Evolutionary conservation across 129 eudicot species (phyloP).

Genomic region (Mikania micrantha): DNA sequence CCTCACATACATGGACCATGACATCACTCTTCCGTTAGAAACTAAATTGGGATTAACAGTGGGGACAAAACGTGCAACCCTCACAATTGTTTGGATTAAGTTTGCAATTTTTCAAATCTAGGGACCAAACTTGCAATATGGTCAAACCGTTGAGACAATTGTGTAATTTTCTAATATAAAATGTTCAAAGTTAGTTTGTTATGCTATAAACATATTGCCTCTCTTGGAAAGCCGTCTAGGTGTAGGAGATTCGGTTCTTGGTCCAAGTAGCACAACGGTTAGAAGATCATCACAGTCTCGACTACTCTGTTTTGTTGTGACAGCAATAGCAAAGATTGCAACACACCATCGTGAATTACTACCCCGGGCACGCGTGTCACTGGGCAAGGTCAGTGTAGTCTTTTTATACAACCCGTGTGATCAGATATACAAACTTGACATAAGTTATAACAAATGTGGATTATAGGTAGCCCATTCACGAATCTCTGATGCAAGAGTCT

Average conservation of each 20-base stretch:
- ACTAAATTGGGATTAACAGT: too few relatives aligned
- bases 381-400: constrained; percentile 63
- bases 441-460: neutral
- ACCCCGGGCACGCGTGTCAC: constrained; percentile 89
- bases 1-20: too few relatives aligned
- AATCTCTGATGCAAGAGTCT: constrained; percentile 79
- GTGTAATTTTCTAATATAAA: too few relatives aligned
- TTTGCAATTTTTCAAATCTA: too few relatives aligned
- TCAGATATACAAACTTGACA: neutral
- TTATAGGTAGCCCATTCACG: constrained; percentile 93
- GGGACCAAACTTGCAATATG: too few relatives aligned
- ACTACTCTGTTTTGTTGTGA: constrained; percentile 93
- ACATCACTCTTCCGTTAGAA: too few relatives aligned
- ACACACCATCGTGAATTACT: constrained; percentile 83
- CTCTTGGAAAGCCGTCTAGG: constrained; percentile 64
- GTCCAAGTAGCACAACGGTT: constrained; percentile 49
- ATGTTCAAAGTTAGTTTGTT: neutral
- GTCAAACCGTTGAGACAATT: too few relatives aligned
- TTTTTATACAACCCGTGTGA: neutral
- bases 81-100: too few relatives aligned
- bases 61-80: too few relatives aligned
- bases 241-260: constrained; percentile 56
- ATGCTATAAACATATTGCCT: constrained; percentile 16
- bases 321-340: constrained; percentile 95
- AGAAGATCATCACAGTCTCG: constrained; percentile 86